Evolutionary conservation across 2,329 filamentous ascomycete species (phyloP).

Genomic region (Penicillium sp.): DNA sequence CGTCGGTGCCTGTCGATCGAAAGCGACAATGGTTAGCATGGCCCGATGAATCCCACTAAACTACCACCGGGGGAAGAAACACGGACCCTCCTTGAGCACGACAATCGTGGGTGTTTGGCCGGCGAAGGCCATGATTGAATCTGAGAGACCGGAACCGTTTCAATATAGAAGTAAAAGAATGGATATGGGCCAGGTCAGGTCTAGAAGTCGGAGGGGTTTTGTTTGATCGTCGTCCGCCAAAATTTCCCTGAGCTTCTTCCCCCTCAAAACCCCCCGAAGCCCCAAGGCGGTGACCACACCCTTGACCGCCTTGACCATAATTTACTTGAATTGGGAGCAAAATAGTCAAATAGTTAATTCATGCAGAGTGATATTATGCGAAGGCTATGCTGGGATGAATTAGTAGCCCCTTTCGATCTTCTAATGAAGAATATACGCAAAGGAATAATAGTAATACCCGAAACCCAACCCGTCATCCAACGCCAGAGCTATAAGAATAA

Average conservation of each 20-base stretch:
- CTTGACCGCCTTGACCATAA: not conserved
- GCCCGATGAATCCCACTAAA: constrained; percentile 19
- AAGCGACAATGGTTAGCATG: constrained; percentile 25
- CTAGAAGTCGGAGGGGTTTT: constrained; percentile 30
- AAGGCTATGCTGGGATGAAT: not conserved
- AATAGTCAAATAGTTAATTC: too few species aligned
- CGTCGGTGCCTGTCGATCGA: constrained; percentile 71
- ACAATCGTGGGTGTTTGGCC: constrained; percentile 97
- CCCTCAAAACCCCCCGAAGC: constrained; percentile 27
- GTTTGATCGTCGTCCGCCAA: constrained; percentile 36
- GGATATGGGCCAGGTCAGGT: constrained; percentile 23
- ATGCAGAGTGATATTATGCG: not conserved
- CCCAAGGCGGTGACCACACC: constrained; percentile 32
- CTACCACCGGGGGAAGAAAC: constrained; percentile 20
- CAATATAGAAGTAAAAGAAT: constrained; percentile 20
- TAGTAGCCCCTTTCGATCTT: not conserved
- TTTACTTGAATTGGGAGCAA: not conserved
- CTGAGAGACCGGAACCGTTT: constrained; percentile 18
- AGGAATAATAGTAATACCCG: constrained; percentile 8
- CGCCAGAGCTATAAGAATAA: constrained; percentile 14
- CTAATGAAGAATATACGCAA: not conserved
- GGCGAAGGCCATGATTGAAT: constrained; percentile 77
- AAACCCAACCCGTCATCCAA: not conserved
- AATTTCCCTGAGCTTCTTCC: constrained; percentile 41
- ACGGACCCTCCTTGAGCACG: constrained; percentile 91